Evolutionary conservation across 768 basidiomycete genomes (phyloP).

Genomic region (Boletus pseudopeckii): DNA sequence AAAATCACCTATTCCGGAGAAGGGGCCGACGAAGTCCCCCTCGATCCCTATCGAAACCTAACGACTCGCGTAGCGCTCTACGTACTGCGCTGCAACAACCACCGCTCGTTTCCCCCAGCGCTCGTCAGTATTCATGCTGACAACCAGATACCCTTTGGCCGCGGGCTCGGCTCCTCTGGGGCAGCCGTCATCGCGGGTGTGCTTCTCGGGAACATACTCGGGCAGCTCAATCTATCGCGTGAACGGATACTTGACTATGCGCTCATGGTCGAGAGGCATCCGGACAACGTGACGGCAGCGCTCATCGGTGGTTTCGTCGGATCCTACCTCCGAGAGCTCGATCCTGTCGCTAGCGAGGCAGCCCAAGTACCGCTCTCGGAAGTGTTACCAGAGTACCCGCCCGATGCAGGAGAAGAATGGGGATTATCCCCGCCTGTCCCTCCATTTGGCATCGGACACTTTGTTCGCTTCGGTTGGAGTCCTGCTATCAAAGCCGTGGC

Average conservation of each 20-base stretch:
- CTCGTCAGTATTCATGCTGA: conserved; percentile 66
- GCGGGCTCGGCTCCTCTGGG: conserved; percentile 95
- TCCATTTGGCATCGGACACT: conserved; percentile 90
- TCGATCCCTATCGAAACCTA: conserved; percentile 95
- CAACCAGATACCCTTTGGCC: conserved; percentile 97
- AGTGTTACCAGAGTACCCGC: conserved; percentile 93
- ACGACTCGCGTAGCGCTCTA: conserved; percentile 97
- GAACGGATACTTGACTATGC: conserved; percentile 90
- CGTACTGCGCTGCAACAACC: conserved; percentile 85
- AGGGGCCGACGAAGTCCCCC: conserved; percentile 86
- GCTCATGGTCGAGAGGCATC: conserved; percentile 98
- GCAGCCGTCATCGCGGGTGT: conserved; percentile 99
- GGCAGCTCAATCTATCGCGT: conserved; percentile 61
- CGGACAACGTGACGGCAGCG: conserved; percentile 98
- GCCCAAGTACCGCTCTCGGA: conserved; percentile 92
- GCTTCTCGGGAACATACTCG: conserved; percentile 82
- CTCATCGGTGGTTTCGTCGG: conserved; percentile 97
- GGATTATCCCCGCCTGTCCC: conserved; percentile 84
- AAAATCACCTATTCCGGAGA: conserved; percentile 79
- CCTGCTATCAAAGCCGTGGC: conserved; percentile 85
- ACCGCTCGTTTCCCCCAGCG: conserved; percentile 70
- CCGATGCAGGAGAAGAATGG: conserved; percentile 90
- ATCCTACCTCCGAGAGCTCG: conserved; percentile 89
- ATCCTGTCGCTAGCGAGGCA: conserved; percentile 72
- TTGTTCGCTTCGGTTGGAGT: conserved; percentile 85